These are phyloP conservation scores for Lablab purpureus DNA, from an alignment of 306 rosid genomes.

Conservation along the genomic window DNA sequence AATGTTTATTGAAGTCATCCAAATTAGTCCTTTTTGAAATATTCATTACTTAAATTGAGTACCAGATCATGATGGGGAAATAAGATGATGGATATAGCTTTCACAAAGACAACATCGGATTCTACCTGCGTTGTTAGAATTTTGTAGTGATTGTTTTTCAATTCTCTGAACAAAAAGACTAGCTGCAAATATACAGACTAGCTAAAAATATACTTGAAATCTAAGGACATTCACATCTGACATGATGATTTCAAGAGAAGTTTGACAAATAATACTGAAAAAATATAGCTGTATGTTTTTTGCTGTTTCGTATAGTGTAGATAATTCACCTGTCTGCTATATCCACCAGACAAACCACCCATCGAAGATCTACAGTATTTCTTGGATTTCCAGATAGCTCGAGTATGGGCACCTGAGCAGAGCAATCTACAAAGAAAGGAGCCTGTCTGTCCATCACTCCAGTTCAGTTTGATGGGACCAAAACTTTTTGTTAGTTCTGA, in stretches of 20 bases:
- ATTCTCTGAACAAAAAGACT: not conserved
- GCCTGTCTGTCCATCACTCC: conserved; percentile 20
- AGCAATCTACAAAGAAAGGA: conserved; percentile 24
- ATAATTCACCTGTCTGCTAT: not conserved
- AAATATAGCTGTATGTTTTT: not conserved
- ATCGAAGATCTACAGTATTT: conserved; percentile 21
- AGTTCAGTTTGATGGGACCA: conserved; percentile 26
- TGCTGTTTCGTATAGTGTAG: not conserved
- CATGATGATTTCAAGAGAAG: not conserved
- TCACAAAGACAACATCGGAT: not conserved
- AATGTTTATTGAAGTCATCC: not conserved
- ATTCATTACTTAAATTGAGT: not conserved
- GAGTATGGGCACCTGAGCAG: conserved; percentile 12
- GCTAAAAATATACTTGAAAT: not conserved
- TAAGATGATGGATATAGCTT: not conserved
- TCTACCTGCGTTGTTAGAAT: not conserved
- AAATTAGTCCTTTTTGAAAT: not conserved
- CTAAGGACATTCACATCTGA: not conserved
- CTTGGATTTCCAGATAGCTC: conserved; percentile 24
- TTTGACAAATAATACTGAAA: not conserved
- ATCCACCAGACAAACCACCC: conserved; percentile 20
- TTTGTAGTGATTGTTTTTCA: not conserved
- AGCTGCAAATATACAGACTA: not conserved
- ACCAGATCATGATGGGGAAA: not conserved
- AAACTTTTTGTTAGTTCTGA: conserved; percentile 24